These are phyloP conservation scores for Auricularia cornea DNA, from an alignment of 768 basidiomycete species.

Conservation along the genomic window DNA sequence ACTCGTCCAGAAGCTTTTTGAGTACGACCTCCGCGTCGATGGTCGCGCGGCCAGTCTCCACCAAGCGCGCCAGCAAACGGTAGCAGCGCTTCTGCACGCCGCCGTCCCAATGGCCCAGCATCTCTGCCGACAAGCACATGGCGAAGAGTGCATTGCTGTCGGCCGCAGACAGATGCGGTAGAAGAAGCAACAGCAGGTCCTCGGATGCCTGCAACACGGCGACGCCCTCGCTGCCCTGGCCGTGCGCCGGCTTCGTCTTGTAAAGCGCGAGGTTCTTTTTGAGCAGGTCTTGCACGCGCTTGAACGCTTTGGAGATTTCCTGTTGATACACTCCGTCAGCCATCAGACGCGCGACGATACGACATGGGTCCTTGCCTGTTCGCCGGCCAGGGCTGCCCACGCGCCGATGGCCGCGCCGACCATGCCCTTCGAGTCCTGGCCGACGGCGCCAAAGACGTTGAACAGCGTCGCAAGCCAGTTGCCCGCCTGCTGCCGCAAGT, in stretches of 20 bases:
- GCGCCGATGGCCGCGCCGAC: slow-evolving; percentile 81
- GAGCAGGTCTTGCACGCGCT: slow-evolving; percentile 66
- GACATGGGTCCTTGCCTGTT: slow-evolving; percentile 39
- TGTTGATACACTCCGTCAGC: slow-evolving; percentile 15
- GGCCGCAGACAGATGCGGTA: slow-evolving; percentile 58
- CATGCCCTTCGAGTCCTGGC: slow-evolving; percentile 62
- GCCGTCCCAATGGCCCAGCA: slow-evolving; percentile 72
- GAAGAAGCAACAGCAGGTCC: slow-evolving; percentile 78
- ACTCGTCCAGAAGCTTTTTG: slow-evolving; percentile 53
- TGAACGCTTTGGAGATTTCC: slow-evolving; percentile 77
- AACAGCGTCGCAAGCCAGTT: slow-evolving; percentile 94
- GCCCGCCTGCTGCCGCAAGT: slow-evolving; percentile 70
- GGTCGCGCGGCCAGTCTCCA: slow-evolving; percentile 53
- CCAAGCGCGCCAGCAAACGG: slow-evolving; percentile 69
- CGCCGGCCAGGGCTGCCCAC: slow-evolving; percentile 78
- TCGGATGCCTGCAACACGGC: slow-evolving; percentile 52
- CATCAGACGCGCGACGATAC: background rate
- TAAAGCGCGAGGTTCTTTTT: slow-evolving; percentile 48
- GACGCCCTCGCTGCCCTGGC: slow-evolving; percentile 32
- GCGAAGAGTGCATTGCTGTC: slow-evolving; percentile 61
- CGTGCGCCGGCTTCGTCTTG: slow-evolving; percentile 24
- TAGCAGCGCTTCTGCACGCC: slow-evolving; percentile 95
- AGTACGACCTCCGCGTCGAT: slow-evolving; percentile 50
- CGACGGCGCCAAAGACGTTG: slow-evolving; percentile 88
- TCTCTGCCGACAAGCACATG: slow-evolving; percentile 54